phyloP scores from a whole-genome alignment of 202 grass and related monocot species.

The Panicum hallii region DNA sequence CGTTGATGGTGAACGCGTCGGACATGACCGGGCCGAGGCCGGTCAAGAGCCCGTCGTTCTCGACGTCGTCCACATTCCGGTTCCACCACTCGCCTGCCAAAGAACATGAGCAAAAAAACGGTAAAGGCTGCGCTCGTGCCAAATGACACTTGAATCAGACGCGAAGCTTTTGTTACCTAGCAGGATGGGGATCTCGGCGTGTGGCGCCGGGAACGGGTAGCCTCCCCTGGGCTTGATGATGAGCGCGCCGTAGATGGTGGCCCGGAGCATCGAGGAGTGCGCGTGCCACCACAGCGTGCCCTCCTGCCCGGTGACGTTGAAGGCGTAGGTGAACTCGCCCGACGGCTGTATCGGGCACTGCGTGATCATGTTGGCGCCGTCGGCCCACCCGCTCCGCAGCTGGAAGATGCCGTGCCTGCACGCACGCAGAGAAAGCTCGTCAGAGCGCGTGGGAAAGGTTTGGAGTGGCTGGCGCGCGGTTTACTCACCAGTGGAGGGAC shows the following conservation, averaged over 20 bases:
- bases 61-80: constrained; percentile 53
- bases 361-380: constrained; percentile 73
- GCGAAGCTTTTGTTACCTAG: constrained; percentile 24
- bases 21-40: constrained; percentile 40
- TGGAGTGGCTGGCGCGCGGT: no score
- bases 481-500: constrained; percentile 64
- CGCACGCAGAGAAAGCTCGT: background rate
- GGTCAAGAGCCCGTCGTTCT: constrained; percentile 38
- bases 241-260: constrained; percentile 66
- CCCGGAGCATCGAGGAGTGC: constrained; percentile 60
- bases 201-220: constrained; percentile 57
- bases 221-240: constrained; percentile 50
- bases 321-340: constrained; percentile 49
- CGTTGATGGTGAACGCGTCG: constrained; percentile 75
- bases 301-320: constrained; percentile 67
- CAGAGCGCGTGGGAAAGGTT: no score
- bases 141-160: no score
- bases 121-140: no score
- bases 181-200: constrained; percentile 58
- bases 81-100: constrained; percentile 63
- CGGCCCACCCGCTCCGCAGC: constrained; percentile 54
- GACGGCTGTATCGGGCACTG: constrained; percentile 58
- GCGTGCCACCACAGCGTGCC: constrained; percentile 78
- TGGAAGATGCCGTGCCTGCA: constrained; percentile 74
- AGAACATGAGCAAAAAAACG: background rate